Percentiles rank a stretch among this genome's conserved stretches.
Evolutionary conservation across 1,139 yeast species (phyloP).

Genomic region (Arxiozyma heterogenica): DNA sequence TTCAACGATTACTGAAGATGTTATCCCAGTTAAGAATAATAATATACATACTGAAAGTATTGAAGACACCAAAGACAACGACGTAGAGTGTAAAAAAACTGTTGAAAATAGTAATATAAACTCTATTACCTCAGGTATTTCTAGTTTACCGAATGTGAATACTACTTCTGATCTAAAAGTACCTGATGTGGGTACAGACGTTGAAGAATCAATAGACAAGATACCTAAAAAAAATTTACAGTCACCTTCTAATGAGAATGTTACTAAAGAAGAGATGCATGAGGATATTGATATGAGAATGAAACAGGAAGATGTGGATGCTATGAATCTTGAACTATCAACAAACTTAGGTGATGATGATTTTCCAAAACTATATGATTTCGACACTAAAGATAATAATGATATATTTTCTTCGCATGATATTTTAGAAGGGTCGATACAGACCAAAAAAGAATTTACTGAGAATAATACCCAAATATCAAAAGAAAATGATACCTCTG

Average conservation of each 20-base stretch:
- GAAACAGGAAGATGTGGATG: constrained; percentile 2
- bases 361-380: constrained; percentile 22
- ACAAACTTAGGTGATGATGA: constrained; percentile 19
- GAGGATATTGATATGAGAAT: not conserved
- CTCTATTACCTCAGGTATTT: not conserved
- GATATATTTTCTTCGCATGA: constrained; percentile 21
- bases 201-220: not conserved
- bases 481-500: constrained; percentile 2
- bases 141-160: not conserved
- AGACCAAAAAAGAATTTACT: constrained; percentile 8
- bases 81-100: not conserved
- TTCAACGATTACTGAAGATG: not conserved
- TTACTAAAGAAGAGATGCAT: not conserved
- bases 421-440: constrained; percentile 10
- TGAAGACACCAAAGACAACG: not conserved
- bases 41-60: not conserved
- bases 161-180: not conserved
- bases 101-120: no score
- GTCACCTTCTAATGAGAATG: not conserved
- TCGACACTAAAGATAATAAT: constrained; percentile 26
- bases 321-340: constrained; percentile 14
- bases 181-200: not conserved
- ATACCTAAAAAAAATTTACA: not conserved
- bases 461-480: constrained; percentile 6
- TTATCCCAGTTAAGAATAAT: not conserved